Conservation (phyloP, 768 basidiomycete genomes). For the Xanthoconium stramineum region DNA sequence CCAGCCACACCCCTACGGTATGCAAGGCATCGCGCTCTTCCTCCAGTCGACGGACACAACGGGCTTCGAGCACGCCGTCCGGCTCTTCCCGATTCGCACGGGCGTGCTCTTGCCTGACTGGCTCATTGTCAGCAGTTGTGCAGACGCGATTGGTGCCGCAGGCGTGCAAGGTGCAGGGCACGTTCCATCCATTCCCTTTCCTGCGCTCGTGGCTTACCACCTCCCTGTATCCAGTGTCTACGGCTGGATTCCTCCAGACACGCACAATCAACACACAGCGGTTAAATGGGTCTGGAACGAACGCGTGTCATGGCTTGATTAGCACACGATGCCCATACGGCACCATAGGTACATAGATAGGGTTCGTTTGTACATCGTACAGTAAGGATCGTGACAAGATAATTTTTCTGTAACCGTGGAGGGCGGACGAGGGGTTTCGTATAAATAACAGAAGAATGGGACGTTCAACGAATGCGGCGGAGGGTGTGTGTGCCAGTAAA, state of each 20-base stretch:
- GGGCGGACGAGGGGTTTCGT: constrained; percentile 6
- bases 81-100: constrained; percentile 84
- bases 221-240: constrained; percentile 19
- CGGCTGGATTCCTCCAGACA: constrained; percentile 10
- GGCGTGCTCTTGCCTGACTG: constrained; percentile 77
- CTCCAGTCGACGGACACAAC: constrained; percentile 53
- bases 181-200: constrained; percentile 17
- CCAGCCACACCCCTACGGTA: constrained; percentile 36
- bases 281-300: constrained; percentile 45
- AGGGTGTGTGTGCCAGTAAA: constrained; percentile 6
- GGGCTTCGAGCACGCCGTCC: constrained; percentile 63
- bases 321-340: constrained; percentile 27
- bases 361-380: constrained; percentile 27
- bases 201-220: not conserved
- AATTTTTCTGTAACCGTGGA: constrained; percentile 12
- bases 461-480: constrained; percentile 7
- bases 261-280: constrained; percentile 21
- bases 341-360: constrained; percentile 22
- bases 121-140: constrained; percentile 54
- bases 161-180: constrained; percentile 78
- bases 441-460: constrained; percentile 16
- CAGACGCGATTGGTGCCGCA: constrained; percentile 63
- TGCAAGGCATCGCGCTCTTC: constrained; percentile 45
- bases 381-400: constrained; percentile 29
- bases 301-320: constrained; percentile 48